phyloP scores from a whole-genome alignment of 1,139 yeast species.

The Candida dubliniensis region DNA sequence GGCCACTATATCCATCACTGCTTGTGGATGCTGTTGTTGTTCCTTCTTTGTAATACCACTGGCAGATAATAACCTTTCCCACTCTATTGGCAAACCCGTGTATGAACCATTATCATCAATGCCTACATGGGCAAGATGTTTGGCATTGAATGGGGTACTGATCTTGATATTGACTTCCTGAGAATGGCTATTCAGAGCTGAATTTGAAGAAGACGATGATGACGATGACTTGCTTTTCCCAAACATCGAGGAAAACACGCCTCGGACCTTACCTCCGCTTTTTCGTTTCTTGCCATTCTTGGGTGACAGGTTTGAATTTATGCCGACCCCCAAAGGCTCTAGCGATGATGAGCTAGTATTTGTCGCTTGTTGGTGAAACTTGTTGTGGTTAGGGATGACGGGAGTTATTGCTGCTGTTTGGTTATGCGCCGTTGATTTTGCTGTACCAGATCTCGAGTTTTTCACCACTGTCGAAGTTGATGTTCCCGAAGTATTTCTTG shows the following conservation, averaged over 20 bases:
- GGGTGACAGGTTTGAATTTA: conserved; percentile 12
- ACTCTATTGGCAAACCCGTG: conserved; percentile 87
- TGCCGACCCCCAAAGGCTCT: conserved; percentile 29
- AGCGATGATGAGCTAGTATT: conserved; percentile 22
- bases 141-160: conserved; percentile 86
- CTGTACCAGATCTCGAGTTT: conserved; percentile 1
- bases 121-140: conserved; percentile 92
- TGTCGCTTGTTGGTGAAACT: conserved; percentile 3
- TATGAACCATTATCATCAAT: conserved; percentile 85
- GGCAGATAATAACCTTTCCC: conserved; percentile 81
- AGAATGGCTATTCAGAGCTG: conserved; percentile 14
- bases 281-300: conserved; percentile 28
- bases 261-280: conserved; percentile 40
- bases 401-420: conserved; percentile 41
- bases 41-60: conserved; percentile 85
- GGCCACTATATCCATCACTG: conserved; percentile 89
- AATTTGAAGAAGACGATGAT: conserved; percentile 15
- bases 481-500: conserved; percentile 1
- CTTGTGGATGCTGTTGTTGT: conserved; percentile 90
- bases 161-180: conserved; percentile 57
- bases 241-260: conserved; percentile 45
- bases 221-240: conserved; percentile 26
- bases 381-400: conserved; percentile 19
- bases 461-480: background rate
- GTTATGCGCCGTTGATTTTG: conserved; percentile 19